Evolutionary conservation across 495 filamentous ascomycete species (phyloP), one percentile per base, ranked within the genome.

Genomic region (Symbiotaphrina buchneri): DNA sequence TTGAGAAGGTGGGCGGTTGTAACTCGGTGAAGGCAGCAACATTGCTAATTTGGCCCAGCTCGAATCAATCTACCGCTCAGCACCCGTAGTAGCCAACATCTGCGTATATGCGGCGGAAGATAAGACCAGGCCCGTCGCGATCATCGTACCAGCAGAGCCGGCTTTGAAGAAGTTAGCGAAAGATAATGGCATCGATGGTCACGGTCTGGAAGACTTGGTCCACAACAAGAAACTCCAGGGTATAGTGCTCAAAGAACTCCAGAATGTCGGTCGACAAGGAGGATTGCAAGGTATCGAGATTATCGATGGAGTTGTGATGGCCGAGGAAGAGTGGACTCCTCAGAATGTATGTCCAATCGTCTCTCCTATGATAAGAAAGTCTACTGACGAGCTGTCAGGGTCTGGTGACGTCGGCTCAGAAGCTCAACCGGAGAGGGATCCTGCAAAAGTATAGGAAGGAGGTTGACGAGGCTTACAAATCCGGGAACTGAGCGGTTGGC

Each of bases 301-400:
- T 30, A 74, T 97, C 41, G 74, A 81, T 35, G 87, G 87, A 38
- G 81, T 90, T 10, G 81, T 93, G 4, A 48, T 97, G 46, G 76
- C 81, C 1, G 83, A 93, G 39, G 85, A 97, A 51, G 87, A 97
- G 49, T 97, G 87, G 87, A 94, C 76, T 17, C 78, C 87, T 30
- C 76, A 90, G 32, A 95, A 91, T 54, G 85, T 91, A 61, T 71
- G 82, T 62, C 32, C 28, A 37, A 23, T 22, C 5, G 2, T 31
- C 7, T 17, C 39, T 45, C 10, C 38, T 26, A 29, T 7, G 5
- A 10, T 25, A 27, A 19, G 49, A 41, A 51, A 53, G 43, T 52
- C 45, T 36, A 35, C 39, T 19, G 52, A 53, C 42, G 51, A 48
- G 42, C 49, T 45, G 10, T 33, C 38, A 80, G 74, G 50, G 51